phyloP scores from a whole-genome alignment of 2,329 filamentous ascomycete genomes.

The Tolypocladium inflatum region DNA sequence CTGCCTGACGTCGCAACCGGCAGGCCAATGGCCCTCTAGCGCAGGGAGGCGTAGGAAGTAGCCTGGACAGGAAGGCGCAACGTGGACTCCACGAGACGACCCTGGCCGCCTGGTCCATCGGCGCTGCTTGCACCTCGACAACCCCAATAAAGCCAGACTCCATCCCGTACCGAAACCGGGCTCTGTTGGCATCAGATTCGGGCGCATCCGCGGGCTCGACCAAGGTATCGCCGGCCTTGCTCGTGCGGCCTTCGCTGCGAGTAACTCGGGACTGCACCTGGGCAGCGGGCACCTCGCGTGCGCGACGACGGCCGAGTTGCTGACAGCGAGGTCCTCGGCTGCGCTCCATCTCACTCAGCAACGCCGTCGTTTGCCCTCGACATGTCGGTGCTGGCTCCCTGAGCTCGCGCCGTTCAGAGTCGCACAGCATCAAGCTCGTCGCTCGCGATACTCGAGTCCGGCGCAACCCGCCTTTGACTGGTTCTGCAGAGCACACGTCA shows the following conservation, averaged over 20 bases:
- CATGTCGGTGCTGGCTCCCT: neutral
- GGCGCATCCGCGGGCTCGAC: too few relatives aligned
- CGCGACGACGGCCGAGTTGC: neutral
- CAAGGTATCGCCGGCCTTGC: neutral
- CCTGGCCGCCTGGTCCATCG: neutral
- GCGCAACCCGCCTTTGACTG: neutral
- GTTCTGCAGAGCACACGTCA: too few relatives aligned
- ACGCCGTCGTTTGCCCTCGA: neutral
- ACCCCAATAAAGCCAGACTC: neutral
- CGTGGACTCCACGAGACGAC: neutral
- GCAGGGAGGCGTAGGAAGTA: neutral
- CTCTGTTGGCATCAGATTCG: too few relatives aligned
- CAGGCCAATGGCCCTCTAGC: neutral
- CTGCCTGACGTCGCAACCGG: neutral
- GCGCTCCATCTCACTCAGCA: neutral
- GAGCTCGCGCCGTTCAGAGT: neutral
- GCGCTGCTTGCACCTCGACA: neutral
- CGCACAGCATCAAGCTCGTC: neutral
- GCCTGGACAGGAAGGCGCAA: too few relatives aligned
- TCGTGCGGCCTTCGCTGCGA: neutral
- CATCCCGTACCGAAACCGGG: neutral
- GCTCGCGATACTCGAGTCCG: neutral
- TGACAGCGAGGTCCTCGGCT: neutral
- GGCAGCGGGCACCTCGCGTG: neutral
- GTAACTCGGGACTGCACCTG: neutral